A percentile compares a stretch with the other conserved stretches of the same genome.
These are phyloP conservation scores for Trametes maxima DNA, from an alignment of 768 basidiomycete species.

Conservation along the genomic window DNA sequence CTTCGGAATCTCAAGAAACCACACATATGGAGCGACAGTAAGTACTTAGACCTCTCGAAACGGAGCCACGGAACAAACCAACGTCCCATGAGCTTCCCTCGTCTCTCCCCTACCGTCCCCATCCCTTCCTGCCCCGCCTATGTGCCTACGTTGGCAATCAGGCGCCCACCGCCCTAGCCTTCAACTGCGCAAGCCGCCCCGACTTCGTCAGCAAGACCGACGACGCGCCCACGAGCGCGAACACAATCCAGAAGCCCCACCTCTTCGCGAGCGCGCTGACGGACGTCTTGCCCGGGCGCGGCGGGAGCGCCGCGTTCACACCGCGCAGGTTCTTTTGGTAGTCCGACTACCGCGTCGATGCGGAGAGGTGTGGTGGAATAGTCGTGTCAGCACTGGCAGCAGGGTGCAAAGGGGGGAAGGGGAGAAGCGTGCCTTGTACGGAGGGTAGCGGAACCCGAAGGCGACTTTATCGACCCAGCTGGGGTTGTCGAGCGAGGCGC, in stretches of 20 bases:
- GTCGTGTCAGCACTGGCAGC: background rate
- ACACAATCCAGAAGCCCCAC: constrained; percentile 22
- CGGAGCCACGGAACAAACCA: too few relatives aligned
- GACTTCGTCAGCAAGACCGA: constrained; percentile 16
- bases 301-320: constrained; percentile 5
- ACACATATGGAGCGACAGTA: too few relatives aligned
- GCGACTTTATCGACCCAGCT: constrained; percentile 38
- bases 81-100: too few relatives aligned
- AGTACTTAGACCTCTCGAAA: too few relatives aligned
- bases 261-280: constrained; percentile 9
- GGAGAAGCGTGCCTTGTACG: constrained; percentile 36
- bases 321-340: constrained; percentile 6
- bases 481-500: constrained; percentile 53
- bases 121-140: too few relatives aligned
- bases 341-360: background rate
- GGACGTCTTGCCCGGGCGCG: constrained; percentile 7
- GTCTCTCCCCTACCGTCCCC: too few relatives aligned
- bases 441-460: constrained; percentile 40
- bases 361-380: background rate
- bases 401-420: background rate
- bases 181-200: constrained; percentile 12
- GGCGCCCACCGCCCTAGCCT: background rate
- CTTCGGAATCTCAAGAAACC: too few relatives aligned
- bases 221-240: constrained; percentile 20
- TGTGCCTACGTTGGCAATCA: too few relatives aligned